Evolutionary conservation across 768 basidiomycete genomes (phyloP).

Genomic region (Boletus speciosus): DNA sequence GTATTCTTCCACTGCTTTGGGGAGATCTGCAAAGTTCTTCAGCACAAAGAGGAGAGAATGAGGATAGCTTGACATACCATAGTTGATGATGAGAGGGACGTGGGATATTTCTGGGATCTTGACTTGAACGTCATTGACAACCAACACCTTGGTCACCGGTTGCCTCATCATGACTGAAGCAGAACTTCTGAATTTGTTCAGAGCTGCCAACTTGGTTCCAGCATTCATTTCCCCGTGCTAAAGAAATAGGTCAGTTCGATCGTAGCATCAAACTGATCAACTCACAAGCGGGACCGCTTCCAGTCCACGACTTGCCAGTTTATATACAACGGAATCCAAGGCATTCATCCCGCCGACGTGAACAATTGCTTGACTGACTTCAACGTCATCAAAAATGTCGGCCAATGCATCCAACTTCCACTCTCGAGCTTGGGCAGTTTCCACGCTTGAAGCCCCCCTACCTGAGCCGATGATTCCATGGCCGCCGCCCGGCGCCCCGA

Average conservation of each 20-base stretch:
- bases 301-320: slow-evolving; percentile 77
- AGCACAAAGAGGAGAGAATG: slow-evolving; percentile 4
- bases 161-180: slow-evolving; percentile 59
- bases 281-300: slow-evolving; percentile 88
- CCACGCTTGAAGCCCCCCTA: slow-evolving; percentile 74
- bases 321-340: slow-evolving; percentile 87
- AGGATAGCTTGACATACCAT: slow-evolving; percentile 48
- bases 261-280: slow-evolving; percentile 8
- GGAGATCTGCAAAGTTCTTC: slow-evolving; percentile 56
- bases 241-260: slow-evolving; percentile 12
- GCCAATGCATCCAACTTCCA: slow-evolving; percentile 94
- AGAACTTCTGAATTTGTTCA: slow-evolving; percentile 78
- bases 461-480: slow-evolving; percentile 93
- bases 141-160: slow-evolving; percentile 68
- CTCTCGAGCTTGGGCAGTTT: slow-evolving; percentile 82
- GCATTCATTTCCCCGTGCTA: slow-evolving; percentile 94
- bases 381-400: slow-evolving; percentile 86
- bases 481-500: slow-evolving; percentile 48
- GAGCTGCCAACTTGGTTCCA: slow-evolving; percentile 71
- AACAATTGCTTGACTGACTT: slow-evolving; percentile 75
- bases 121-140: slow-evolving; percentile 92
- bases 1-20: slow-evolving; percentile 96
- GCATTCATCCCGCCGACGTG: slow-evolving; percentile 87
- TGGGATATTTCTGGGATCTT: slow-evolving; percentile 88
- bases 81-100: slow-evolving; percentile 93